phyloP scores from a whole-genome alignment of 106 monocot genomes.

The Agapanthus africanus region DNA sequence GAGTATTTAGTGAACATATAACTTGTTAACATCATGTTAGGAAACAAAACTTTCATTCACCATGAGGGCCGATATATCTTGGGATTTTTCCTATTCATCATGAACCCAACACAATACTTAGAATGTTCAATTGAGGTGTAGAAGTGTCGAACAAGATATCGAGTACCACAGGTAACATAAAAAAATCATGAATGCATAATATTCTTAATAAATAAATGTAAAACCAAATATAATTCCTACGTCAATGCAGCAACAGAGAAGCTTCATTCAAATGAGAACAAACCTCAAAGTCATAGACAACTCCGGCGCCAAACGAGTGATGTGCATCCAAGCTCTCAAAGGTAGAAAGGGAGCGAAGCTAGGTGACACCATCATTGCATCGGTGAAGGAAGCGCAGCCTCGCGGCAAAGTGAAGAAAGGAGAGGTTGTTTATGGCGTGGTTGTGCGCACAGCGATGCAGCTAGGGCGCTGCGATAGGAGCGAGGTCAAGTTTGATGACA shows the following conservation, averaged over 20 bases:
- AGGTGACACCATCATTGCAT: slow-evolving; percentile 76
- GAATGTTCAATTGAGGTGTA: too few species aligned
- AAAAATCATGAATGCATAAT: too few species aligned
- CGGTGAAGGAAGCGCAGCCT: slow-evolving; percentile 85
- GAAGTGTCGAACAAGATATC: too few species aligned
- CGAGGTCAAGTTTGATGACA: slow-evolving; percentile 82
- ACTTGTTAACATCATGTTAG: too few species aligned
- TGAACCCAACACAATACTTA: too few species aligned
- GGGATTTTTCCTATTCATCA: too few species aligned
- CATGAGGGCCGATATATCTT: too few species aligned
- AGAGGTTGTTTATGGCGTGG: slow-evolving; percentile 79
- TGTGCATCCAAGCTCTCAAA: slow-evolving; percentile 89
- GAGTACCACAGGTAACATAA: too few species aligned
- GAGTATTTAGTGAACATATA: too few species aligned
- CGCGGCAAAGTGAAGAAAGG: slow-evolving; percentile 92
- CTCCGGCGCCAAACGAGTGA: slow-evolving; percentile 82
- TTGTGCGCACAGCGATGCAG: slow-evolving; percentile 88
- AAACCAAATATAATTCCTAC: too few species aligned
- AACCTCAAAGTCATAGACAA: slow-evolving; percentile 90
- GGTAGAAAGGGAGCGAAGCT: slow-evolving; percentile 66
- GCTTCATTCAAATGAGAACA: slow-evolving; percentile 94
- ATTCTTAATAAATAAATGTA: too few species aligned
- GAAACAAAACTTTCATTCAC: too few species aligned
- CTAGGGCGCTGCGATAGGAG: slow-evolving; percentile 74
- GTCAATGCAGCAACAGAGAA: slow-evolving; percentile 82